Base-by-base conservation (phyloP, 2,329 filamentous ascomycete species). In the Ramichloridium luteum region DNA sequence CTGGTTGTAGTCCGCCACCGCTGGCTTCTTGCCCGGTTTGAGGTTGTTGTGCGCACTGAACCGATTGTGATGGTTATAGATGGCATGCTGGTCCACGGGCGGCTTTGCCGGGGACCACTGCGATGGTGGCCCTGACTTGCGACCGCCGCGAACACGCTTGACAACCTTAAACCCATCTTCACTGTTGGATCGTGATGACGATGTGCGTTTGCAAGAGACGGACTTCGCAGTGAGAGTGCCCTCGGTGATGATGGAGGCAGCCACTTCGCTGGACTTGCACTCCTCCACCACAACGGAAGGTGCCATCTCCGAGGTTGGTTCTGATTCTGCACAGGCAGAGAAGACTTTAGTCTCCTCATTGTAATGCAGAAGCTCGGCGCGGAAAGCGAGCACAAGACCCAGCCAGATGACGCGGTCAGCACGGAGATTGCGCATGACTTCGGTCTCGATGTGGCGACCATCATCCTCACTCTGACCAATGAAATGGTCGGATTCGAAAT, bases 381-480 rank as follows among this genome's bases (percentile, higher is more conserved):
- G 46, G 22, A 47, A 44, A 3, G 47, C 43, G 10, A 51, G 30
- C 30, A 38, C 46, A 10, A 51, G 27, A 13, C 43, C 49, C 15
- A 50, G 34, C 41, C 47, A 51, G 15, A 49, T 27, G 6, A 51
- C 44, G 16, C 46, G 38, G 16, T 45, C 39, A 3, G 34, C 39
- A 9, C 46, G 26, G 11, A 31, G 31, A 22, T 40, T 28, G 15
- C 31, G 25, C 32, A 36, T 46, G 8, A 22, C 27, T 6, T 32
- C 18, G 13, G 35, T 38, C 25, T 47, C 45, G 31, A 46, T 44
- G 9, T 34, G 13, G 11, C 45, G 29, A 25, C 74, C 68, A 38
- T 80, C 76, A n/a, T 80, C 76, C 15, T 80, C 75, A 4, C 74
- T 62, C 36, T 67, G 66, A 1, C 67, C 64, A 6, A 64, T 62